Evolutionary conservation across 192 early-diverging fungal species (phyloP).

Genomic region (Backusella mclennaniae): DNA sequence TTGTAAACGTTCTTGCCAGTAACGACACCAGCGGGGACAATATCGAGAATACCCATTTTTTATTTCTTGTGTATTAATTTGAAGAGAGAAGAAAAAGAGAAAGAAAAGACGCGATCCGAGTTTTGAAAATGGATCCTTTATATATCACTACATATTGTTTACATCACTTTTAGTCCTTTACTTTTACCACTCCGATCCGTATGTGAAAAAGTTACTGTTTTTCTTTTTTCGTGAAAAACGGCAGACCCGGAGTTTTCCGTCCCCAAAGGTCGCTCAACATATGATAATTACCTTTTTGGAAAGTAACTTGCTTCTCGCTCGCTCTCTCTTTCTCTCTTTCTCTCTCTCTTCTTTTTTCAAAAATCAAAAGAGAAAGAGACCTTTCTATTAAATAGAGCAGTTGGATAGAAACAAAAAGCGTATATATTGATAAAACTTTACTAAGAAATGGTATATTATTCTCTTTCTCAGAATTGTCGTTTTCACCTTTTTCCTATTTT

Average conservation of each 20-base stretch:
- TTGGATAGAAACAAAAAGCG: neutral
- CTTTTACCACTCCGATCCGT: too few species aligned
- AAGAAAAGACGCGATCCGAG: neutral
- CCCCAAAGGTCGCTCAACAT: neutral
- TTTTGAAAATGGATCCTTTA: neutral
- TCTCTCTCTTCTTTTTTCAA: neutral
- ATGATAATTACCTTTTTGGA: neutral
- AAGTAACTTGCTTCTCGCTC: neutral
- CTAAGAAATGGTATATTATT: neutral
- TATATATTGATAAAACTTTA: neutral
- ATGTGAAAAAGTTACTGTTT: neutral
- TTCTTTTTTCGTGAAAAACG: neutral
- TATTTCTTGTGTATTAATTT: neutral
- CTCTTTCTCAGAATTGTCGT: neutral
- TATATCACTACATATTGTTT: neutral
- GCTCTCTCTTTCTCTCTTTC: neutral
- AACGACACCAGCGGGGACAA: constrained; percentile 89
- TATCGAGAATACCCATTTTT: constrained; percentile 71
- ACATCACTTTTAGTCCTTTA: too few species aligned
- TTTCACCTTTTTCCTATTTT: neutral
- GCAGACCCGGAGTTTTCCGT: neutral
- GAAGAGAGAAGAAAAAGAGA: neutral
- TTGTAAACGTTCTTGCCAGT: constrained; percentile 91
- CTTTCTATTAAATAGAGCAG: neutral
- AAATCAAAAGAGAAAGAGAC: neutral